Evolutionary conservation across 2,329 filamentous ascomycete species (phyloP).

Genomic region (Cephalotrichum gorgonifer): DNA sequence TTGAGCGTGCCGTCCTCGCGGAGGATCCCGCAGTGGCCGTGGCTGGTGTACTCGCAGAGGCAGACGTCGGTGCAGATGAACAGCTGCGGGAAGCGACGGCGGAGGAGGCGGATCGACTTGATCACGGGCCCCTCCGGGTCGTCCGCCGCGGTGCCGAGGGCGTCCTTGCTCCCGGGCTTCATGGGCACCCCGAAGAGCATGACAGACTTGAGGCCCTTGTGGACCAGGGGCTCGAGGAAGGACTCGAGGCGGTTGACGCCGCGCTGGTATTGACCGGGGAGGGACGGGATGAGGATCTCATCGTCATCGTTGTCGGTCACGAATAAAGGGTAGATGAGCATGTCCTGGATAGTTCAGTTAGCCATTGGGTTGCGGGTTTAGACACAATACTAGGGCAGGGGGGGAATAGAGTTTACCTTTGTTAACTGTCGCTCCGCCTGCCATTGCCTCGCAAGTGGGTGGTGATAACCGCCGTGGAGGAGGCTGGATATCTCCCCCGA

Average conservation of each 20-base stretch:
- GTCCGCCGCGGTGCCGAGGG: constrained; percentile 82
- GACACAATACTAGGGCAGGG: not conserved
- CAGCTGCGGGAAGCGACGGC: constrained; percentile 75
- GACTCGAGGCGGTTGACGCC: constrained; percentile 78
- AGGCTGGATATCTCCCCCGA: constrained; percentile 71
- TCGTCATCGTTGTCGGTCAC: constrained; percentile 91
- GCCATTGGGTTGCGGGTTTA: not conserved
- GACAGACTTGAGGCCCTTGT: constrained; percentile 83
- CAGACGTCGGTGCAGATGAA: constrained; percentile 92
- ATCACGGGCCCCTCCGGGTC: constrained; percentile 91
- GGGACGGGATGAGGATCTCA: constrained; percentile 78
- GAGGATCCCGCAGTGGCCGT: constrained; percentile 94
- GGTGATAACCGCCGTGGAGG: constrained; percentile 72
- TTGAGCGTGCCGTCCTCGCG: constrained; percentile 87
- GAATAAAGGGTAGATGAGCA: constrained; percentile 98
- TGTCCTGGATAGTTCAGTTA: constrained; percentile 51
- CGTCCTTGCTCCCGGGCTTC: constrained; percentile 72
- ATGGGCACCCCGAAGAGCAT: constrained; percentile 94
- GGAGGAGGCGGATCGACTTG: constrained; percentile 71
- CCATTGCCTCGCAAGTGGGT: constrained; percentile 70
- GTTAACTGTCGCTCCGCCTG: constrained; percentile 78
- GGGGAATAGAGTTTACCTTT: too few species aligned
- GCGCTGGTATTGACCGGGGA: constrained; percentile 82
- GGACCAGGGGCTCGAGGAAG: constrained; percentile 76
- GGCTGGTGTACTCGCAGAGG: constrained; percentile 96